A percentile compares a stretch with the other conserved stretches of the same genome.
phyloP scores from a whole-genome alignment of 192 early-diverging fungal genomes.

The Coemansia asiatica region DNA sequence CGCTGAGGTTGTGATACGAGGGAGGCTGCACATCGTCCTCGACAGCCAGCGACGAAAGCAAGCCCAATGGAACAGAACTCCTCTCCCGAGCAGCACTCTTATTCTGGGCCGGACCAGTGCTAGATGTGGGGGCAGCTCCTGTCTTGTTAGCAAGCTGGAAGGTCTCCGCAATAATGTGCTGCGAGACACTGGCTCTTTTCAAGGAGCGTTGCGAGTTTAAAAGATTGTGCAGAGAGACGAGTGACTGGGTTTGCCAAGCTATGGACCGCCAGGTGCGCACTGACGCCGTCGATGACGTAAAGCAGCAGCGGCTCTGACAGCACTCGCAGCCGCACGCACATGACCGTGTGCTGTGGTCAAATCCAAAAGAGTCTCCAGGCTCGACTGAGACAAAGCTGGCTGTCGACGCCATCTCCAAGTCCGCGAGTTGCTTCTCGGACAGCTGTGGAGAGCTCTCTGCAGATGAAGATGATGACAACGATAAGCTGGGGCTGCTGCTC shows the following conservation, averaged over 20 bases:
- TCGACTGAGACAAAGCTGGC: constrained; percentile 10
- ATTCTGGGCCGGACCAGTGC: not conserved
- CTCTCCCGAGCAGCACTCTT: not conserved
- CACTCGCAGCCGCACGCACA: constrained; percentile 34
- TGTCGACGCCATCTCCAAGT: not conserved
- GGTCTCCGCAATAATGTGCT: constrained; percentile 17
- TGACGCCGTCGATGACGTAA: constrained; percentile 24
- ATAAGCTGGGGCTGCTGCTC: not conserved
- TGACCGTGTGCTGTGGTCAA: constrained; percentile 7
- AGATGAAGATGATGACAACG: too few species aligned
- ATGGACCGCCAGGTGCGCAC: constrained; percentile 24
- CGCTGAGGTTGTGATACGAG: constrained; percentile 1
- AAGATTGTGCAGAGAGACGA: not conserved
- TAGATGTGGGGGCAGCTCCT: not conserved
- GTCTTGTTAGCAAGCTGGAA: constrained; percentile 9
- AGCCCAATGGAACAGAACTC: too few species aligned
- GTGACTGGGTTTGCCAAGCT: constrained; percentile 17
- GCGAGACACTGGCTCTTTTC: constrained; percentile 1
- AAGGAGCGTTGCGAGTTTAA: constrained; percentile 1
- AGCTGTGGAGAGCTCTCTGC: constrained; percentile 1
- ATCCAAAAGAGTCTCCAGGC: constrained; percentile 42
- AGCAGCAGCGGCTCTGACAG: constrained; percentile 31
- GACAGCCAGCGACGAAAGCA: constrained; percentile 1
- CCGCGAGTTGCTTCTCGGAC: constrained; percentile 3
- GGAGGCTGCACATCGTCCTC: not conserved